A percentile compares a stretch with the other conserved stretches of the same genome.
Conservation (phyloP, 2,329 filamentous ascomycete genomes). For the Aaosphaeria arxii region DNA sequence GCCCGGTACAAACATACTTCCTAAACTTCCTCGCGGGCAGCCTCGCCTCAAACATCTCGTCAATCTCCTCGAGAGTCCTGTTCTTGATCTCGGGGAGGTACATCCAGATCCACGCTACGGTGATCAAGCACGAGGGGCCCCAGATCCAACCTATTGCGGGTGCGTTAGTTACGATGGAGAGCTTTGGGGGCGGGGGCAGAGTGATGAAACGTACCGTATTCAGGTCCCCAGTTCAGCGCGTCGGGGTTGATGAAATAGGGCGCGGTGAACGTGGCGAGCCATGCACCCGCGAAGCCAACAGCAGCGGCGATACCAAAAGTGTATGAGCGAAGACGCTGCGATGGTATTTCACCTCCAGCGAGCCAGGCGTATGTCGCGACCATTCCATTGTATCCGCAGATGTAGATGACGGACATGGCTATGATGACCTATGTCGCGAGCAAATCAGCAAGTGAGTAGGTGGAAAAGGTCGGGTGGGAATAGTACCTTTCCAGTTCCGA, state of each 20-base stretch:
- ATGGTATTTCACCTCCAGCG: slow-evolving; percentile 56
- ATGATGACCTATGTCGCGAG: slow-evolving; percentile 40
- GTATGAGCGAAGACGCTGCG: slow-evolving; percentile 55
- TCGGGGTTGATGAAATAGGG: slow-evolving; percentile 60
- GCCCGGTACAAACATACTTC: slow-evolving; percentile 27
- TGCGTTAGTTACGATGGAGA: background rate
- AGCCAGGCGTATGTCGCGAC: slow-evolving; percentile 58
- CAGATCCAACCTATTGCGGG: slow-evolving; percentile 26
- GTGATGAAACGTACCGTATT: slow-evolving; percentile 46
- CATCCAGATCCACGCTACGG: slow-evolving; percentile 29
- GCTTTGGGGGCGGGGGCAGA: no score
- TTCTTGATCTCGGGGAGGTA: slow-evolving; percentile 40
- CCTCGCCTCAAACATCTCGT: slow-evolving; percentile 32
- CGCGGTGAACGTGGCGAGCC: slow-evolving; percentile 56
- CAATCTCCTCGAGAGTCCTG: slow-evolving; percentile 30
- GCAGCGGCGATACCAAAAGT: slow-evolving; percentile 56
- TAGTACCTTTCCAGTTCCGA: slow-evolving; percentile 37
- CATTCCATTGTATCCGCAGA: slow-evolving; percentile 54
- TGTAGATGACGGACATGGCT: slow-evolving; percentile 53
- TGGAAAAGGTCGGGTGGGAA: background rate
- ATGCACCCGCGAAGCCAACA: slow-evolving; percentile 55
- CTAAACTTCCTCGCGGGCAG: slow-evolving; percentile 29
- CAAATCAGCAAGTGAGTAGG: background rate
- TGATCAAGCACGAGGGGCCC: slow-evolving; percentile 38
- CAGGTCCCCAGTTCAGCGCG: slow-evolving; percentile 57